Evolutionary conservation across 208 protist species (phyloP), one percentile per base, ranked within the genome.

Genomic region (Leishmania gerbilli): DNA sequence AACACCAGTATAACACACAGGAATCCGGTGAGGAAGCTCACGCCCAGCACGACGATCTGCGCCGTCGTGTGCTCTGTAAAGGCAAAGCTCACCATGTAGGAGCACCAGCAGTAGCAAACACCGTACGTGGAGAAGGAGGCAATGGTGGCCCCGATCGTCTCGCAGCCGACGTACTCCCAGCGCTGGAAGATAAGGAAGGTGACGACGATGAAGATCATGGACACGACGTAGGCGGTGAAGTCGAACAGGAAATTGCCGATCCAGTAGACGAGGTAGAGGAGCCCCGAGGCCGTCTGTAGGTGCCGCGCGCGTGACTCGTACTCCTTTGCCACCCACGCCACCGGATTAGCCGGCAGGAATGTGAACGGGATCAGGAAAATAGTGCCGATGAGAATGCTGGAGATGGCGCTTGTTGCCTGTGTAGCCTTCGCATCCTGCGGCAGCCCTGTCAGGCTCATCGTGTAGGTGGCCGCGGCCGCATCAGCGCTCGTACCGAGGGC

Each of bases 311-410:
- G 91, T 71, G 79, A 88, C 79, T 95, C 85, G 24, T 91, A 87
- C 82, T 97, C 94, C 83, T 91, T 94, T 67, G 95, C 92, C 1
- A 97, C 79, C 87, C 90, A 96, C 42, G 79, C 86, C 5, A 97
- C 88, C 53, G 85, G 82, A 82, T 84, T 95, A 7, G 92, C 85
- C 7, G 92, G 91, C 24, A 96, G 79, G 60, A 95, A 92, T 49
- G 88, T 87, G 79, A 95, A 92, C 34, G 92, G 94, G 75, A 95
- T 90, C 49, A 95, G 85, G 0, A 96, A 78, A 37, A 95, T 83
- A 45, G 86, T 75, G 49, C 84, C 88, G 49, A 88, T 90, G 45
- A 91, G 69, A 34, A 89, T 83, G 65, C 79, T 56, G 34, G 83
- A 47, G 21, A 85, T 72, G 62, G 76, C 72, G 60, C 62, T 74